A percentile compares a stretch with the other conserved stretches of the same genome.
phyloP scores from a whole-genome alignment of 106 monocot genomes.

The Phalaenopsis aphrodite region DNA sequence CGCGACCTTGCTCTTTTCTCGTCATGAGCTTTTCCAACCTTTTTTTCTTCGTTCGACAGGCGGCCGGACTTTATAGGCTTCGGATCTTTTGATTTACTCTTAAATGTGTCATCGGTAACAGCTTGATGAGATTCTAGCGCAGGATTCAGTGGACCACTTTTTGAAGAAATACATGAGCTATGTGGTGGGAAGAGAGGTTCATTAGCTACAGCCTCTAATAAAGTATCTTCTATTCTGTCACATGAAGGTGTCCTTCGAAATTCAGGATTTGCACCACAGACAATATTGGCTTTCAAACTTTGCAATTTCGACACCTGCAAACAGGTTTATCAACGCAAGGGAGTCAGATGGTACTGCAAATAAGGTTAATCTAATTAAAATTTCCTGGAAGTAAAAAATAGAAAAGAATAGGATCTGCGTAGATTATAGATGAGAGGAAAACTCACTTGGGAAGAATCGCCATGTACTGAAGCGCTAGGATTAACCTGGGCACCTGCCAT shows the following conservation, averaged over 20 bases:
- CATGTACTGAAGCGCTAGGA: conserved; percentile 29
- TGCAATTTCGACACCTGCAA: conserved; percentile 46
- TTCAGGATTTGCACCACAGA: conserved; percentile 53
- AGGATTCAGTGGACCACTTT: conserved; percentile 35
- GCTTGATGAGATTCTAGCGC: conserved; percentile 32
- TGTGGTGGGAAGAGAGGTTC: conserved; percentile 57
- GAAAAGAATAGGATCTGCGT: neutral
- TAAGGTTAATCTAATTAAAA: neutral
- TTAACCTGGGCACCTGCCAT: conserved; percentile 15
- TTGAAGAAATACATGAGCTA: conserved; percentile 33
- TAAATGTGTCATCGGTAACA: conserved; percentile 26
- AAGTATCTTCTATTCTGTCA: conserved; percentile 77
- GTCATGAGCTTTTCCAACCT: conserved; percentile 57
- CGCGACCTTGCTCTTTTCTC: conserved; percentile 66
- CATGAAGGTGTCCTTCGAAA: conserved; percentile 69
- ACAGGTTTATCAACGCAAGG: conserved; percentile 1
- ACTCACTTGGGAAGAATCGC: conserved; percentile 70
- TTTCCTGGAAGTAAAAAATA: neutral
- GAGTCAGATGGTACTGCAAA: neutral
- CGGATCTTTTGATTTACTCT: conserved; percentile 42
- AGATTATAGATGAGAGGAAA: neutral
- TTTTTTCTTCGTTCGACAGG: conserved; percentile 74
- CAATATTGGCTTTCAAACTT: conserved; percentile 35
- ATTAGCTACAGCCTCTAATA: conserved; percentile 54
- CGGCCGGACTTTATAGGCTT: conserved; percentile 49